Evolutionary conservation across 495 filamentous ascomycete species (phyloP), one percentile per base, ranked within the genome.

Genomic region (Neurospora sp.): DNA sequence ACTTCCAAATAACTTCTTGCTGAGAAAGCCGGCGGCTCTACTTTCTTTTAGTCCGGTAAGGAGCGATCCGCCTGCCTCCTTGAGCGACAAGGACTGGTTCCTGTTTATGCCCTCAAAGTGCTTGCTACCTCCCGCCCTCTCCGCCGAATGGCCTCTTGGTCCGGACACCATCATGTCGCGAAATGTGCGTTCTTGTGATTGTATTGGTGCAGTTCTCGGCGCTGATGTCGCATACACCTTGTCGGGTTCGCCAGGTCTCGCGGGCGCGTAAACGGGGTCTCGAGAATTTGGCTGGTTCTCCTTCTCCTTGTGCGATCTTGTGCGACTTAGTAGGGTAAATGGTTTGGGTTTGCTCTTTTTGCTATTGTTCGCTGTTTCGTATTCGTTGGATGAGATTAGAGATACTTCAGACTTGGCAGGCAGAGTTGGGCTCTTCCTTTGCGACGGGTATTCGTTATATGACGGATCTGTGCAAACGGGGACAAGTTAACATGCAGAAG

Each of bases 1-100:
- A 77, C 94, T 93, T 37, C 91, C 91, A 76, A 96, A 92, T 72
- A 95, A 86, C 0, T 90, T 89, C 75, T 93, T 94, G 59, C 91
- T 89, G 39, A 94, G 88, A 77, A 93, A 92, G 62, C 90, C 91
- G 9, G 92, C 92, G 40, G 93, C 92, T 77, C 90, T 91, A 46
- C 86, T 90, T 31, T 90, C 89, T 80, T 92, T 94, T 23, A 95
- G 81, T 48, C 91, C 92, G 73, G 86, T 90, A 76, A 95, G 88
- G 42, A 94, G 89, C 69, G 88, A 89, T 31, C 90, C 89, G 69
- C 88, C 86, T 40, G 86, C 89, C 41, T 93, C 91, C 70, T 89
- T 89, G 74, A 90, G 85, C 0, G 90, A 89, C 20, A 87, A 83
- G 18, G 84, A 75, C 69, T 79, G 78, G 4, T 62, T 73, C 70